Conservation (phyloP, 768 basidiomycete species). For the Amanita subjunquillea region DNA sequence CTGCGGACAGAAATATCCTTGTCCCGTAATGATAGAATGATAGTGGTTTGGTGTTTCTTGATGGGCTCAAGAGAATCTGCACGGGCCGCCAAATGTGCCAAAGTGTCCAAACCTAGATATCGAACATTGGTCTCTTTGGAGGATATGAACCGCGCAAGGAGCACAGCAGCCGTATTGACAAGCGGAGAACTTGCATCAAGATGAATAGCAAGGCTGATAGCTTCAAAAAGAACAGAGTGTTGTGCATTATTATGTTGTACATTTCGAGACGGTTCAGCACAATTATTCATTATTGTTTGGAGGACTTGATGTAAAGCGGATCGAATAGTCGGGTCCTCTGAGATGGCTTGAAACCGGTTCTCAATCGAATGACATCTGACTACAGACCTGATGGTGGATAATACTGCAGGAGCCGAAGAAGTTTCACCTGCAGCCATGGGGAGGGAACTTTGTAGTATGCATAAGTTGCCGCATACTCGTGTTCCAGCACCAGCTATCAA, state of each 20-base stretch:
- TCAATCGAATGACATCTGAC: not conserved
- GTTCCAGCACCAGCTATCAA: slow-evolving; percentile 76
- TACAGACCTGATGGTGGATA: slow-evolving; percentile 85
- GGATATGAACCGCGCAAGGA: slow-evolving; percentile 92
- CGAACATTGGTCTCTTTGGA: slow-evolving; percentile 98
- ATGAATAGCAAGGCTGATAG: slow-evolving; percentile 94
- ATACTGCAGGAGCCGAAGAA: slow-evolving; percentile 87
- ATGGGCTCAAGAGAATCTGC: slow-evolving; percentile 86
- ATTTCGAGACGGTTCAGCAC: slow-evolving; percentile 84
- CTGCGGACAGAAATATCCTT: slow-evolving; percentile 95
- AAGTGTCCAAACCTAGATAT: slow-evolving; percentile 94
- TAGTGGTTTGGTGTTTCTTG: slow-evolving; percentile 92
- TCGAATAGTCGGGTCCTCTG: slow-evolving; percentile 79
- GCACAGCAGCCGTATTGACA: slow-evolving; percentile 78
- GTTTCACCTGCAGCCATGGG: slow-evolving; percentile 96
- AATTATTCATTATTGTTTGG: slow-evolving; percentile 84
- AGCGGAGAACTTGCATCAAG: slow-evolving; percentile 85
- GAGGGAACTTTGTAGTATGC: slow-evolving; percentile 97
- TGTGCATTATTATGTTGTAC: slow-evolving; percentile 99
- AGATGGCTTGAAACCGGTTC: slow-evolving; percentile 1
- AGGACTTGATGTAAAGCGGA: slow-evolving; percentile 73
- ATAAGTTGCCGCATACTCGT: slow-evolving; percentile 82
- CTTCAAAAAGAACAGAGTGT: slow-evolving; percentile 96
- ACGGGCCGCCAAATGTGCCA: slow-evolving; percentile 95
- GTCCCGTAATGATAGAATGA: slow-evolving; percentile 89